A percentile compares a stretch with the other conserved stretches of the same genome.
phyloP scores from a whole-genome alignment of 2,329 filamentous ascomycete genomes.

The Aspergillus bombycis region DNA sequence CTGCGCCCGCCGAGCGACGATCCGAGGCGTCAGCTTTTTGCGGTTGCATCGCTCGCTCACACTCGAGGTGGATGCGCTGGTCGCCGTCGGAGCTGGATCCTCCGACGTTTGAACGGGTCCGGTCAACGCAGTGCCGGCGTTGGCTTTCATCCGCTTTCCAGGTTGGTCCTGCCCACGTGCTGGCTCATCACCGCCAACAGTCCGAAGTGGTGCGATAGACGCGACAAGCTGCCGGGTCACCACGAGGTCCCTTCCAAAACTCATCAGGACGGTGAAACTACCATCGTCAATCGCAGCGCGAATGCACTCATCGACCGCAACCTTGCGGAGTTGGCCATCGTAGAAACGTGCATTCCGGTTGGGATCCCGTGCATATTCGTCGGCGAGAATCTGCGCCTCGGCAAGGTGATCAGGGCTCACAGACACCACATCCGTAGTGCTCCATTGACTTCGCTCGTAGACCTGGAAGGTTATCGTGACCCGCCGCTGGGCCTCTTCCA shows the following conservation, averaged over 20 bases:
- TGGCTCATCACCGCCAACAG: not conserved
- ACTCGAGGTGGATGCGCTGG: constrained; percentile 1
- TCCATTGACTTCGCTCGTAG: not conserved
- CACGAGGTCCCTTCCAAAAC: not conserved
- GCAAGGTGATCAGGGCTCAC: not conserved
- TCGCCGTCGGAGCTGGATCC: not conserved
- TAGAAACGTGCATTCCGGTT: not conserved
- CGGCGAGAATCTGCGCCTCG: not conserved
- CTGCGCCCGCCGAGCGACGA: constrained; percentile 1
- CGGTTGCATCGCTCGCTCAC: constrained; percentile 1
- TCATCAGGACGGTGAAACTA: not conserved
- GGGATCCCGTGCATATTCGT: not conserved
- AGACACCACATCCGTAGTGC: not conserved
- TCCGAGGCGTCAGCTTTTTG: constrained; percentile 5
- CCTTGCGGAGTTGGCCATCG: not conserved
- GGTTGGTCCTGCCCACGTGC: not conserved
- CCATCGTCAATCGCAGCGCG: not conserved
- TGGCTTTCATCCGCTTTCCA: not conserved
- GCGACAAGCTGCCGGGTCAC: not conserved
- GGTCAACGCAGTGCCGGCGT: not conserved
- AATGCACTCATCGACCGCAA: not conserved
- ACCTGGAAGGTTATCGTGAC: not conserved
- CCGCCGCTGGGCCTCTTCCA: not conserved
- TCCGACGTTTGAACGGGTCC: not conserved
- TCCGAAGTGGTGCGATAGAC: not conserved